Conservation (phyloP, 2,329 filamentous ascomycete species). For the Pyrenophora seminiperda region DNA sequence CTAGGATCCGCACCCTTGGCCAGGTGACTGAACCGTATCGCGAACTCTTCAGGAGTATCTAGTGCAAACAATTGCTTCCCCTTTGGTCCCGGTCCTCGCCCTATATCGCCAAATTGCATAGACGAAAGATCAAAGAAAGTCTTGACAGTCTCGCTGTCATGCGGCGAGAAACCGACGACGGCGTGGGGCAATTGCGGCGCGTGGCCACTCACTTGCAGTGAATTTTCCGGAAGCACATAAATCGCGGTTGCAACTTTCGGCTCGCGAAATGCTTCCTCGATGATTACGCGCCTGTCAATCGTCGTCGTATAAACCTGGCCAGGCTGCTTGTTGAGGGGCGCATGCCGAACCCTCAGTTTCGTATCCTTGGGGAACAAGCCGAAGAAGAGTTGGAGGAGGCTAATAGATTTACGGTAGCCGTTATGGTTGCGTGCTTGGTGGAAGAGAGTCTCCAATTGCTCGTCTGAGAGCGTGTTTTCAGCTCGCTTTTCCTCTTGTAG, state of each 20-base stretch:
- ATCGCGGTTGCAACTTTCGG: conserved; percentile 1
- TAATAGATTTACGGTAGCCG: background rate
- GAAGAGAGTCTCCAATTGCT: conserved; percentile 4
- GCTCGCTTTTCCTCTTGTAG: background rate
- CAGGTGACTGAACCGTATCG: background rate
- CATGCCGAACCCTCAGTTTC: conserved; percentile 2
- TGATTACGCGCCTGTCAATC: background rate
- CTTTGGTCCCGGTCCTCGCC: conserved; percentile 2
- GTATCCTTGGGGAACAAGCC: background rate
- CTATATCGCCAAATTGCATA: conserved; percentile 7
- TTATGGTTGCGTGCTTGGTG: conserved; percentile 4
- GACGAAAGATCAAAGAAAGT: conserved; percentile 6
- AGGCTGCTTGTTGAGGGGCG: background rate
- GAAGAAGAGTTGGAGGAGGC: conserved; percentile 2
- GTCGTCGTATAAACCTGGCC: background rate
- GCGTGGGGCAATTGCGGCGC: background rate
- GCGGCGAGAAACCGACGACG: conserved; percentile 2
- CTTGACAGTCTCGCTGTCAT: background rate
- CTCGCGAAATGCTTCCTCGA: conserved; percentile 1
- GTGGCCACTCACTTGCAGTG: background rate
- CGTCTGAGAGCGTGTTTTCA: background rate
- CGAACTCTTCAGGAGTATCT: conserved; percentile 2
- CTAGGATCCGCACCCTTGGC: conserved; percentile 1
- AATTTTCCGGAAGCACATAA: background rate
- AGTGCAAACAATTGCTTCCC: conserved; percentile 7